Evolutionary conservation across 768 basidiomycete species (phyloP).

Genomic region (Mycena maculata): DNA sequence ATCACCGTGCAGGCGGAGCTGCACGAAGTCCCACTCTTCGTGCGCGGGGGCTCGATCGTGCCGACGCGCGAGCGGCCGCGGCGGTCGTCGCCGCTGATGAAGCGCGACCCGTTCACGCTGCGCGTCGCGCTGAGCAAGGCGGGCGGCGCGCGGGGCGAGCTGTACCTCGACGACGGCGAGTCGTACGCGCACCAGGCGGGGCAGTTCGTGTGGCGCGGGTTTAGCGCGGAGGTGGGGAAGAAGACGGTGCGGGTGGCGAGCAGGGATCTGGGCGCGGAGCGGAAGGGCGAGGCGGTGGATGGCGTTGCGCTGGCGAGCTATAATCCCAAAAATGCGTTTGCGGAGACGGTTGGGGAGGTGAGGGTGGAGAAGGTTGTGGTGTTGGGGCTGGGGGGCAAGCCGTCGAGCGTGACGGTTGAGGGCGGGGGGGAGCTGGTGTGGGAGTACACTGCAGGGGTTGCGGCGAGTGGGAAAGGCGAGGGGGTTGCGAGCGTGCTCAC

Average conservation of each 20-base stretch:
- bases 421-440: slow-evolving; percentile 69
- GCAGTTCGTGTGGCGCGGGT: slow-evolving; percentile 85
- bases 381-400: slow-evolving; percentile 74
- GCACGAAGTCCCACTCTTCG: slow-evolving; percentile 82
- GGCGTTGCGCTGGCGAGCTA: slow-evolving; percentile 62
- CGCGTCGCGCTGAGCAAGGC: slow-evolving; percentile 79
- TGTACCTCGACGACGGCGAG: slow-evolving; percentile 96
- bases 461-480: slow-evolving; percentile 67
- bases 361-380: slow-evolving; percentile 87
- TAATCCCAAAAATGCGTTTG: slow-evolving; percentile 73
- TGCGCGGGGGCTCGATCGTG: slow-evolving; percentile 92
- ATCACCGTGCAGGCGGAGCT: slow-evolving; percentile 86
- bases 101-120: slow-evolving; percentile 92
- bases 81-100: slow-evolving; percentile 88
- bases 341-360: slow-evolving; percentile 72
- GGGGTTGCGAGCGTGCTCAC: slow-evolving; percentile 74
- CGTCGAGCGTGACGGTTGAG: slow-evolving; percentile 67
- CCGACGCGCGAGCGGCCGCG: slow-evolving; percentile 89
- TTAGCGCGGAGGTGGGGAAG: slow-evolving; percentile 63
- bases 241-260: slow-evolving; percentile 63
- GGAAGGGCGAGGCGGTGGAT: slow-evolving; percentile 61
- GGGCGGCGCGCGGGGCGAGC: slow-evolving; percentile 76
- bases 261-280: slow-evolving; percentile 61
- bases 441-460: slow-evolving; percentile 72
- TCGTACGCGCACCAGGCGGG: slow-evolving; percentile 81